Conservation (phyloP, 768 basidiomycete genomes). For the Roridomyces roridus region DNA sequence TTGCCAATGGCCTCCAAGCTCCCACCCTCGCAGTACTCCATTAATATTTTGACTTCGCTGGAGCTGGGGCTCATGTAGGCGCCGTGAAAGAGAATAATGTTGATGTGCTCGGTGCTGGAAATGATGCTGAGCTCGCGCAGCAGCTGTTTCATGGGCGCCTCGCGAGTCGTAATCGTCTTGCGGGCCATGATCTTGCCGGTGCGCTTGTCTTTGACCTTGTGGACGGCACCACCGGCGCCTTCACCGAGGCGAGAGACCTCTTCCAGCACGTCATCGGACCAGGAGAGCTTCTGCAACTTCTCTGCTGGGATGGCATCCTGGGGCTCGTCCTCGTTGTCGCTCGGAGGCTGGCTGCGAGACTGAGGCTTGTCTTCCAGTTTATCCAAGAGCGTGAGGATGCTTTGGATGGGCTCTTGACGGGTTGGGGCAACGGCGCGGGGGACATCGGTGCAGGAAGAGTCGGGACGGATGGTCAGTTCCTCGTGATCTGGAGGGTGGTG, state of each 20-base stretch:
- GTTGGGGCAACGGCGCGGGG: conserved; percentile 19
- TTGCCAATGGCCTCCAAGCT: conserved; percentile 90
- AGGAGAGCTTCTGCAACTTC: conserved; percentile 43
- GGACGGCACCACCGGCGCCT: conserved; percentile 95
- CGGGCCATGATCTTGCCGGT: conserved; percentile 86
- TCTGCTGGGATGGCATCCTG: conserved; percentile 25
- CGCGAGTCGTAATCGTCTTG: conserved; percentile 91
- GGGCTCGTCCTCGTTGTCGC: conserved; percentile 24
- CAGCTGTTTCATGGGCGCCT: conserved; percentile 92
- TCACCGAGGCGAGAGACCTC: conserved; percentile 85
- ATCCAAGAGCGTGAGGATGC: conserved; percentile 45
- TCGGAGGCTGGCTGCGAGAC: conserved; percentile 23
- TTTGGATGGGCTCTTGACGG: conserved; percentile 39
- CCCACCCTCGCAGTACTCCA: conserved; percentile 90
- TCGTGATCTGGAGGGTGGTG: conserved; percentile 37
- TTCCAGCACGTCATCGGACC: conserved; percentile 77
- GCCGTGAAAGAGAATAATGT: conserved; percentile 92
- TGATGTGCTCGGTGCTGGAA: conserved; percentile 79
- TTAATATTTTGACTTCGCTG: conserved; percentile 93
- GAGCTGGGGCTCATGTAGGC: conserved; percentile 88
- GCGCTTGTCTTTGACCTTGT: conserved; percentile 88
- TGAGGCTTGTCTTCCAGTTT: conserved; percentile 40
- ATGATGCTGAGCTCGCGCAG: conserved; percentile 92
- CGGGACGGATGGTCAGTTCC: conserved; percentile 52
- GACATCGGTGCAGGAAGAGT: conserved; percentile 25